Percentiles rank a stretch among this genome's conserved stretches.
These are phyloP conservation scores for Papiliotrema nemorosa DNA, from an alignment of 1,284 basidiomycete genomes.

Conservation along the genomic window DNA sequence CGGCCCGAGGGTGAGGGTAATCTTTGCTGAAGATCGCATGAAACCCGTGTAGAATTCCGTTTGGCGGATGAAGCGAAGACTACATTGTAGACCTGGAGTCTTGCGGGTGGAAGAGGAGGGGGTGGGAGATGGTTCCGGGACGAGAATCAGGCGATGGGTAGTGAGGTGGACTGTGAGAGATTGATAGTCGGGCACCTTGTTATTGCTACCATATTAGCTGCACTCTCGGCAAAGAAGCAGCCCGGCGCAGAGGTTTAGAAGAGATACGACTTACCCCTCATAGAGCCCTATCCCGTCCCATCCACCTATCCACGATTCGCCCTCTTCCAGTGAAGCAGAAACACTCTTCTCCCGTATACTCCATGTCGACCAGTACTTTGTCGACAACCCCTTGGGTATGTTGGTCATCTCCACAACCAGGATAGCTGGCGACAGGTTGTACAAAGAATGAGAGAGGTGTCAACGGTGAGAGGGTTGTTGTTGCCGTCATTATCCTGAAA, in stretches of 20 bases:
- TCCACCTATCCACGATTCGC: conserved; percentile 68
- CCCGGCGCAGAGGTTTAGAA: not conserved
- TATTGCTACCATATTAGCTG: conserved; percentile 55
- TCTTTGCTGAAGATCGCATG: conserved; percentile 83
- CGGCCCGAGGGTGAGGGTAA: conserved; percentile 66
- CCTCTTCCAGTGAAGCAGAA: conserved; percentile 52
- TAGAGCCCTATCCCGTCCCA: conserved; percentile 83
- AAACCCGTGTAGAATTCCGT: conserved; percentile 91
- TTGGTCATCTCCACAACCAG: not conserved
- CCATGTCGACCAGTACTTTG: conserved; percentile 31
- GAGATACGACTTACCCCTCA: conserved; percentile 64
- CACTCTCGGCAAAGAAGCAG: conserved; percentile 1
- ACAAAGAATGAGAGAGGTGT: too few relatives aligned
- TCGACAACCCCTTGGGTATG: conserved; percentile 23
- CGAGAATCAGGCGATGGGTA: conserved; percentile 62
- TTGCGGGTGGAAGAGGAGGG: conserved; percentile 2
- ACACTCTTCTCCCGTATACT: conserved; percentile 13
- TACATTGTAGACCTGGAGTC: conserved; percentile 56
- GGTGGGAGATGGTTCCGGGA: conserved; percentile 18
- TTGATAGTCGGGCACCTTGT: conserved; percentile 63
- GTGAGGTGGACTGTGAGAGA: conserved; percentile 74
- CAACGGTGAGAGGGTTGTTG: too few relatives aligned
- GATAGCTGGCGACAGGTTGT: too few relatives aligned
- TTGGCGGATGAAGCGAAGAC: conserved; percentile 63
- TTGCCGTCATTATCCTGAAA: too few relatives aligned